phyloP scores from a whole-genome alignment of 2,329 filamentous ascomycete species.

The Epichloe sibirici region DNA sequence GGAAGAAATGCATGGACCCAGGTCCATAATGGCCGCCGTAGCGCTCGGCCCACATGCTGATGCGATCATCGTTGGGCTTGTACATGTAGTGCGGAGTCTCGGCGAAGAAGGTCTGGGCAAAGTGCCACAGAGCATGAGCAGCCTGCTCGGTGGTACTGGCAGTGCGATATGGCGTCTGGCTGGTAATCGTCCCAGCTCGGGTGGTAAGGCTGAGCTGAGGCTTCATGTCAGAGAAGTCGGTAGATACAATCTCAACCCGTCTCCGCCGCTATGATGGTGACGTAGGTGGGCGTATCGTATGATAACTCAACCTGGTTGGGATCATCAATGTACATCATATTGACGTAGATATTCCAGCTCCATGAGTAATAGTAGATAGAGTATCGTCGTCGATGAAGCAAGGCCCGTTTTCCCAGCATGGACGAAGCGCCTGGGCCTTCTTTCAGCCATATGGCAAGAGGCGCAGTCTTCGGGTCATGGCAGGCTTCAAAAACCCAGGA shows the following conservation, averaged over 20 bases:
- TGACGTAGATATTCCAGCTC: conserved; percentile 48
- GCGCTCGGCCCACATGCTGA: conserved; percentile 57
- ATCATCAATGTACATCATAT: conserved; percentile 45
- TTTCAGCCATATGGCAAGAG: conserved; percentile 51
- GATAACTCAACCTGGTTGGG: conserved; percentile 58
- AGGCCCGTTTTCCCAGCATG: conserved; percentile 46
- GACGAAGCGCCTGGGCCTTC: conserved; percentile 51
- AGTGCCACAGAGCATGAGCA: conserved; percentile 50
- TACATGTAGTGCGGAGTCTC: conserved; percentile 49
- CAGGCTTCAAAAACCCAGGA: conserved; percentile 40
- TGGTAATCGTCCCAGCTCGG: conserved; percentile 21
- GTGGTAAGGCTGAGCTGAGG: conserved; percentile 26
- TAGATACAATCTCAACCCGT: conserved; percentile 31
- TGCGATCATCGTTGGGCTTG: conserved; percentile 38
- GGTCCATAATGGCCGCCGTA: conserved; percentile 61
- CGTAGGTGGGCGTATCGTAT: conserved; percentile 52
- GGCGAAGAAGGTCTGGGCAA: conserved; percentile 48
- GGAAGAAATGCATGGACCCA: conserved; percentile 43
- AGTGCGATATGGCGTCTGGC: conserved; percentile 17
- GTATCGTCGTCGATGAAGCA: conserved; percentile 35
- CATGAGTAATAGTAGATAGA: conserved; percentile 43
- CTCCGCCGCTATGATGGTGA: conserved; percentile 40
- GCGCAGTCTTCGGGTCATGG: conserved; percentile 24
- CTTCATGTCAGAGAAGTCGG: conserved; percentile 24
- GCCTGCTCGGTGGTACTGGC: conserved; percentile 42